Evolutionary conservation across 108 stramenopile species (phyloP), one percentile per base, ranked within the genome.

Genomic region (Parietichytrium sp.): DNA sequence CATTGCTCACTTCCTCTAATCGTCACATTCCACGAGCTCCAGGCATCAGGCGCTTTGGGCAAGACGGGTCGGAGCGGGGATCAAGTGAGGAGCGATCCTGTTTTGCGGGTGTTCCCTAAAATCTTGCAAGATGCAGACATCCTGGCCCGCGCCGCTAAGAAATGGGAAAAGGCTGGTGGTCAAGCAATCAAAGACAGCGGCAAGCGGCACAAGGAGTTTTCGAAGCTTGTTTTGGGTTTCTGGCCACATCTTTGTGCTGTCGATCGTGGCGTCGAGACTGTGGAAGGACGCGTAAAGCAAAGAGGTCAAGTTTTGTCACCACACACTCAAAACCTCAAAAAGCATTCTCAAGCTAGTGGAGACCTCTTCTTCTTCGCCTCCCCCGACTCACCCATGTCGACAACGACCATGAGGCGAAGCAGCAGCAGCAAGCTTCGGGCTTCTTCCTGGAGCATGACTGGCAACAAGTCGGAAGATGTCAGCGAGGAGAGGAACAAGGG

Each of bases 161-260:
- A n/a, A 13, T 72, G 55, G 55, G 20, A 72, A 4, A 42, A 31
- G 8, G 20, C 42, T 25, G 42, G 55, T 7, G 31, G 38, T 20
- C 20, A n/a, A 20, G 38, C 20, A 4, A 15, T 20, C 18, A 16
- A 42, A 16, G 52, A 53, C 52, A 27, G 26, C 7, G 18, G 42
- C 38, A 8, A 42, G n/a, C 31, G 42, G 55, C 55, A 2, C 4
- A n/a, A 8, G 38, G 55, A 31, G 20, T 72, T 72, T n/a, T 12
- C 33, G 42, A 33, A 42, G 23, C 23, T n/a, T 23, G 61, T 72
- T 7, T 42, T 72, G 38, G 45, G 61, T 25, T 10, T 72, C 29
- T 72, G 61, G 61, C 61, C 61, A n/a, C 36, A 45, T 33, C 42
- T 72, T 12, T 72, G 61, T 42, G 61, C 61, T n/a, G 61, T 72